These are phyloP conservation scores for Thalassiosira ordinaria DNA, from an alignment of 352 stramenopile genomes.

Conservation along the genomic window DNA sequence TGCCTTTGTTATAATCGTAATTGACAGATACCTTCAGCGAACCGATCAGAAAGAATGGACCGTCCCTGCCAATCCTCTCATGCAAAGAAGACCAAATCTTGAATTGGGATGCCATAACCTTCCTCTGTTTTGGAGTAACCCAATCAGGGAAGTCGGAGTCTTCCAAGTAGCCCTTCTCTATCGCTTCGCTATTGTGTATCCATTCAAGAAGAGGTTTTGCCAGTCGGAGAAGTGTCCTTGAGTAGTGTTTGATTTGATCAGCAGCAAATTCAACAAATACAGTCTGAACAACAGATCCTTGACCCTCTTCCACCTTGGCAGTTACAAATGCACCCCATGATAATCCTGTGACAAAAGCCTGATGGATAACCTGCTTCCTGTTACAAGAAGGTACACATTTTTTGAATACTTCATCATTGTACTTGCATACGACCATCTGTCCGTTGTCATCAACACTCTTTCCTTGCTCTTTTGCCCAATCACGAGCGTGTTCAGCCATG, in stretches of 20 bases:
- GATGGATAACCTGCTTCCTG: slow-evolving; percentile 17
- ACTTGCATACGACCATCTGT: background rate
- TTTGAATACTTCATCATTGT: slow-evolving; percentile 10
- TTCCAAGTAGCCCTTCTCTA: slow-evolving; percentile 15
- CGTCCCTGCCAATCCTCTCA: background rate
- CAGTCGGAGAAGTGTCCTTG: background rate
- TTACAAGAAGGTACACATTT: slow-evolving; percentile 3
- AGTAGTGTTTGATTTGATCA: background rate
- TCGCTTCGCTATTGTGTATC: background rate
- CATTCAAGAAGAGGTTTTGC: background rate
- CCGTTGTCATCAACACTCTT: too few relatives aligned
- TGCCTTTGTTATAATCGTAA: slow-evolving; percentile 20
- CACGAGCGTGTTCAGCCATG: background rate
- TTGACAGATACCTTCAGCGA: background rate
- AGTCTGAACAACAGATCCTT: background rate
- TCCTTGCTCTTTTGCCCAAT: background rate
- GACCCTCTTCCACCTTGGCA: background rate
- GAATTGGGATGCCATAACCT: background rate
- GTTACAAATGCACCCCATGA: slow-evolving; percentile 8
- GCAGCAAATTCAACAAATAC: slow-evolving; percentile 1
- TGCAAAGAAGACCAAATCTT: slow-evolving; percentile 7
- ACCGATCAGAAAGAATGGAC: background rate
- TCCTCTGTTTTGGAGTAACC: background rate
- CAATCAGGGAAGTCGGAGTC: slow-evolving; percentile 15
- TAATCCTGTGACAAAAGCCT: slow-evolving; percentile 21